Conservation (phyloP, 345 rosid genomes). For the Balakata baccata region DNA sequence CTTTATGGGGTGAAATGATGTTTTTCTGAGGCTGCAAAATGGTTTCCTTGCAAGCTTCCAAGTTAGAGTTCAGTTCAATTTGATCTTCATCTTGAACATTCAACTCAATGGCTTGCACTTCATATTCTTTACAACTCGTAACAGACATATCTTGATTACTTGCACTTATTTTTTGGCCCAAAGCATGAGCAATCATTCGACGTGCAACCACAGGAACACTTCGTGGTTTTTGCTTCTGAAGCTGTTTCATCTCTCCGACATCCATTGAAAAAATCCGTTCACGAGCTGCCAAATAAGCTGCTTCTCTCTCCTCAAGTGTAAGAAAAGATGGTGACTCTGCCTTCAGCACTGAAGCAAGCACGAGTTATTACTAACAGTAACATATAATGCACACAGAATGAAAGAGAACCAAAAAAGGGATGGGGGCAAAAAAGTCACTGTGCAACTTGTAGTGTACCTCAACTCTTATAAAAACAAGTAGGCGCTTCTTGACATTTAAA, state of each 20-base stretch:
- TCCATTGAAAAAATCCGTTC: conserved; percentile 51
- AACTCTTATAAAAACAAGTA: neutral
- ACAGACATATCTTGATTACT: conserved; percentile 11
- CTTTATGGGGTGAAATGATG: conserved; percentile 9
- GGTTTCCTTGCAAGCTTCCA: conserved; percentile 18
- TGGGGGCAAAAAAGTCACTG: neutral
- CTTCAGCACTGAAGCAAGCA: conserved; percentile 33
- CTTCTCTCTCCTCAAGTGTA: conserved; percentile 54
- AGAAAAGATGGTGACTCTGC: conserved; percentile 31
- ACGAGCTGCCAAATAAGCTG: conserved; percentile 65
- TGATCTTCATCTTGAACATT: conserved; percentile 20
- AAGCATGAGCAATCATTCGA: conserved; percentile 75
- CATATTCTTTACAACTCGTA: conserved; percentile 21
- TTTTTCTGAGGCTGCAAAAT: conserved; percentile 4
- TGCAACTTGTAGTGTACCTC: neutral
- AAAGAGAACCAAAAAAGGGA: neutral
- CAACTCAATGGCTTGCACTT: conserved; percentile 15
- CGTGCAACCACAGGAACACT: conserved; percentile 56
- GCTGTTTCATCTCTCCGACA: conserved; percentile 34
- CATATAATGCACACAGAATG: neutral
- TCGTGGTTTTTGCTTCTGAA: conserved; percentile 41
- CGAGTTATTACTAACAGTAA: neutral
- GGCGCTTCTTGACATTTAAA: neutral
- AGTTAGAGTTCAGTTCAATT: conserved; percentile 21
- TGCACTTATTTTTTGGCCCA: conserved; percentile 45